Evolutionary conservation across 148 eudicot species (phyloP), one percentile per base, ranked within the genome.

Genomic region (Fagopyrum homotropicum): DNA sequence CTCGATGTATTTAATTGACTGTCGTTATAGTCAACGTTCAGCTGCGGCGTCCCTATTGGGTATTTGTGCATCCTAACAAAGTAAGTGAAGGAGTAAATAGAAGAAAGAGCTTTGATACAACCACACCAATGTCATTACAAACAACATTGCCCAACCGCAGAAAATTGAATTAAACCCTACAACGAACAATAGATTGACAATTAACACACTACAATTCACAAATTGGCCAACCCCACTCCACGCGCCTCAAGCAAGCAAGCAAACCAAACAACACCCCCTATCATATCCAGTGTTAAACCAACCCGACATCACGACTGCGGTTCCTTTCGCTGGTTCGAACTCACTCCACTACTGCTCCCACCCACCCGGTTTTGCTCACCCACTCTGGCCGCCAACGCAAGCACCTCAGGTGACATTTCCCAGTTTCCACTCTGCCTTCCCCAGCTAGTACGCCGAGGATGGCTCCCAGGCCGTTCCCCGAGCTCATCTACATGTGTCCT

Each of bases 401-500:
- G 83, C 64, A 92, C 94, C 82, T 95, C 99, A 2, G 99, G 96
- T 0, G 99, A 95, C 97, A 89, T 95, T 66, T 95, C 99, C 99
- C 97, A 95, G 85, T 83, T 95, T 60, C 96, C 97, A 54, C 97
- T 90, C 77, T 89, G 91, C 81, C 99, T 89, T 11, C 99, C 97
- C 96, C 97, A 85, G 73, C 97, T 89, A 7, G 96, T 81, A 45
- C 89, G 88, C 76, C 91, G 85, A 4, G 89, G 89, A 75, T 94
- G 95, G 74, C 80, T 81, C 71, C 88, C 97, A 45, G 82, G 88
- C 54, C 95, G 91, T 45, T 88, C 98, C 12, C 87, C 85, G 0
- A 7, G 35, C 75, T 93, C 98, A 63, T 89, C 97, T 29, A 91
- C 96, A 1, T 85, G 88, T 7, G 86, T 82, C 80, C 98, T 89